Percentiles rank a stretch among this genome's conserved stretches.
Evolutionary conservation across 345 rosid genomes (phyloP).

Genomic region (Hibiscus trionum): DNA sequence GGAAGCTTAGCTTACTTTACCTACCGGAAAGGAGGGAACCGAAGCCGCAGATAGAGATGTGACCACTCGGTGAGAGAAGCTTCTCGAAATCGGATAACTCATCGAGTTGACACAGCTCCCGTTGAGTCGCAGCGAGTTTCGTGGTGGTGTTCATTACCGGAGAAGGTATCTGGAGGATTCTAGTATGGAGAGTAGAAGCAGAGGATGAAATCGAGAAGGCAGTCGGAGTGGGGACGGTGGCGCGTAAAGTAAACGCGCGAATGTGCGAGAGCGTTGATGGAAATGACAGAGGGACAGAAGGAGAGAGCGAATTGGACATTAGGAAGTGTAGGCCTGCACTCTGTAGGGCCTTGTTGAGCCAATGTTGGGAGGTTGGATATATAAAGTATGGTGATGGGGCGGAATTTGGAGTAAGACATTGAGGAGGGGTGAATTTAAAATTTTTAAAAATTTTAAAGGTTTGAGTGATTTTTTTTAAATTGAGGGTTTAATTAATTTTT

Average conservation of each 20-base stretch:
- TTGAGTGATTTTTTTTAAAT: no score
- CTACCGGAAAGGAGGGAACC: slow-evolving; percentile 91
- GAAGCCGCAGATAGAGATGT: slow-evolving; percentile 83
- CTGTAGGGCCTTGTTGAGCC: neutral
- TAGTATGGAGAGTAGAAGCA: neutral
- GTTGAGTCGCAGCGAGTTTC: slow-evolving; percentile 9
- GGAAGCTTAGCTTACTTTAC: slow-evolving; percentile 1
- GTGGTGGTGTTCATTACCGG: slow-evolving; percentile 17
- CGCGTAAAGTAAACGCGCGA: slow-evolving; percentile 6
- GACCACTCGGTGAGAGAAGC: slow-evolving; percentile 47
- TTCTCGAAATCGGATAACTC: slow-evolving; percentile 56
- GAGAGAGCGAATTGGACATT: neutral
- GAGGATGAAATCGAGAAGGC: neutral
- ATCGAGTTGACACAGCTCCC: slow-evolving; percentile 32
- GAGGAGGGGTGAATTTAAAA: no score
- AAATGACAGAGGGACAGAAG: neutral
- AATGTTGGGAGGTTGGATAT: neutral
- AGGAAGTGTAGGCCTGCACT: neutral
- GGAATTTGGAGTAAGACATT: no score
- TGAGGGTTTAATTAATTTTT: no score
- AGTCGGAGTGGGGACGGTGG: neutral
- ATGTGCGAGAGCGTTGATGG: neutral
- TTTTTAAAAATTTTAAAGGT: no score
- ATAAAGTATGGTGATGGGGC: neutral
- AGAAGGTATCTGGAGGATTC: slow-evolving; percentile 14